Evolutionary conservation across 1,139 yeast species (phyloP).

Genomic region (Casaregolazyma suthepensis): DNA sequence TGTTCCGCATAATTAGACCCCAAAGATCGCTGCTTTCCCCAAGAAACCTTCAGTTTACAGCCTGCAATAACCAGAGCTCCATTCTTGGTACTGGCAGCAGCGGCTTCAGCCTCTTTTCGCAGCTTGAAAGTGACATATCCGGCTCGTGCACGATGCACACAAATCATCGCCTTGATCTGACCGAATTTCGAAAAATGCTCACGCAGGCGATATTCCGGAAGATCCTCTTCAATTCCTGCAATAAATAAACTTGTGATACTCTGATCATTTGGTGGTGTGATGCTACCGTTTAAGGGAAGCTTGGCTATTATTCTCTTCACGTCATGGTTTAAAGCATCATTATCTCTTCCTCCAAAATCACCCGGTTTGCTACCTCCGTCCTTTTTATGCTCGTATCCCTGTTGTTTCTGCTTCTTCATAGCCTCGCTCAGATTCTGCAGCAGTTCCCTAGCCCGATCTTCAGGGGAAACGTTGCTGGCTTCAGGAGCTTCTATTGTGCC

Average conservation of each 20-base stretch:
- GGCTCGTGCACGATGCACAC: constrained; percentile 58
- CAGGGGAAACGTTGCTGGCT: constrained; percentile 18
- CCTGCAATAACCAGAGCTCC: constrained; percentile 39
- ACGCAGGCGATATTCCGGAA: constrained; percentile 56
- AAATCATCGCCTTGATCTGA: constrained; percentile 42
- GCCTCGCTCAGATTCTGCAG: constrained; percentile 39
- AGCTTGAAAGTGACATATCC: constrained; percentile 55
- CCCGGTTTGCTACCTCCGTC: constrained; percentile 17
- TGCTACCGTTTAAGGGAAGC: constrained; percentile 53
- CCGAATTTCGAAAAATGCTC: constrained; percentile 45
- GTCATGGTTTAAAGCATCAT: constrained; percentile 35
- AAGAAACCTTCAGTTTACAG: constrained; percentile 53
- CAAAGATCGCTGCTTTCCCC: constrained; percentile 56
- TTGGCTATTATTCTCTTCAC: constrained; percentile 46
- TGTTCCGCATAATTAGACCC: constrained; percentile 46
- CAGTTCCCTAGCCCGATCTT: constrained; percentile 35
- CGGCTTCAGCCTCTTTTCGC: constrained; percentile 48
- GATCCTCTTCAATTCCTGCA: constrained; percentile 63
- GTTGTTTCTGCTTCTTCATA: constrained; percentile 16
- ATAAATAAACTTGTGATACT: constrained; percentile 52
- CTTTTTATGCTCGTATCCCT: constrained; percentile 8
- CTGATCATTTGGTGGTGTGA: constrained; percentile 41
- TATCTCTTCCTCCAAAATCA: neutral
- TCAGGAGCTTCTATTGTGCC: constrained; percentile 30
- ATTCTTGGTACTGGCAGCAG: constrained; percentile 36